A percentile compares a stretch with the other conserved stretches of the same genome.
Conservation (phyloP, 805 yeast species). For the Pichia manshurica region DNA sequence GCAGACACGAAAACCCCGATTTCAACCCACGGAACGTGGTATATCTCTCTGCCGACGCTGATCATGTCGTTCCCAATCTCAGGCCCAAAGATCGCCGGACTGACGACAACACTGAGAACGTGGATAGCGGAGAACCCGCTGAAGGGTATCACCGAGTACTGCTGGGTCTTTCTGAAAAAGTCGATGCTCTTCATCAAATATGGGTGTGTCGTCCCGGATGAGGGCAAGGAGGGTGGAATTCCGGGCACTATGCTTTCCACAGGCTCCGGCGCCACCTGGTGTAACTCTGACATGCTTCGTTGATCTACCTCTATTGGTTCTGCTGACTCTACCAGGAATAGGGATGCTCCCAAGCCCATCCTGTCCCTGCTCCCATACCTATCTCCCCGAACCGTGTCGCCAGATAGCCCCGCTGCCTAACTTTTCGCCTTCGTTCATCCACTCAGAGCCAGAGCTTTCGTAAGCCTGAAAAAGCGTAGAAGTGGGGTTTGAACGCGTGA, state of each 20-base stretch:
- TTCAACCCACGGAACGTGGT: conserved; percentile 52
- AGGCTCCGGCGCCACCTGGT: conserved; percentile 14
- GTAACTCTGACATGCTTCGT: conserved; percentile 7
- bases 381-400: no score
- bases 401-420: no score
- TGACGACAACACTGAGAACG: conserved; percentile 44
- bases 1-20: conserved; percentile 41
- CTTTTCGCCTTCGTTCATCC: no score
- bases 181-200: conserved; percentile 7
- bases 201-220: conserved; percentile 8
- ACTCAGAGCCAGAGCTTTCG: no score
- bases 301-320: not conserved
- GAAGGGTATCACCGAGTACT: conserved; percentile 56
- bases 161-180: conserved; percentile 34
- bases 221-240: conserved; percentile 7
- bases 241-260: conserved; percentile 3
- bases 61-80: conserved; percentile 47
- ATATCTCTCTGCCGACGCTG: conserved; percentile 55
- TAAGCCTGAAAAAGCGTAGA: no score
- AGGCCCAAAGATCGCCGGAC: conserved; percentile 44
- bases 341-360: no score
- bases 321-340: not conserved
- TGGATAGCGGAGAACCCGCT: conserved; percentile 54
- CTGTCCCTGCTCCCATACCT: no score
- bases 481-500: no score